Evolutionary conservation across 73 alveolate genomes (phyloP).

Genomic region (Paramecium primaurelia): DNA sequence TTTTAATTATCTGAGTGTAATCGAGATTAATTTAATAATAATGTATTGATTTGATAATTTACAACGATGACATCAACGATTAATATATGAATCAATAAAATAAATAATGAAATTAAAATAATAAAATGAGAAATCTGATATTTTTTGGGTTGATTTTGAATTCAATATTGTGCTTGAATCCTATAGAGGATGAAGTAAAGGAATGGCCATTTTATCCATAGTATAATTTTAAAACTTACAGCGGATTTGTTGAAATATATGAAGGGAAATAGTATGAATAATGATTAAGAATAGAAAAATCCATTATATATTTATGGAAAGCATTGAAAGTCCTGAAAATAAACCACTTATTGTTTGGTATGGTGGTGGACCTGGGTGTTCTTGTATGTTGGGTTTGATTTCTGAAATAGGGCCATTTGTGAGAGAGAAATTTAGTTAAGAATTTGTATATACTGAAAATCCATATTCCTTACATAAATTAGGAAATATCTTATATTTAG

Average conservation of each 20-base stretch:
- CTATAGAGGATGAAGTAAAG: not conserved
- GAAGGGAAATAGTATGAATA: not conserved
- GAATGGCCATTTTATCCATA: constrained; percentile 12
- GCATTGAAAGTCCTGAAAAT: constrained; percentile 68
- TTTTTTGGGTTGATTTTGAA: not conserved
- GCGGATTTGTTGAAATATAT: not conserved
- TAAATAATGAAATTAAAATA: not conserved
- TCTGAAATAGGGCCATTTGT: constrained; percentile 85
- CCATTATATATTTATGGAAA: constrained; percentile 65
- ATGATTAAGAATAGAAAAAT: not conserved
- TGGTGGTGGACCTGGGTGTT: constrained; percentile 94
- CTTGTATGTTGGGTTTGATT: constrained; percentile 78
- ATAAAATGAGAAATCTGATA: not conserved
- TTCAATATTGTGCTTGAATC: not conserved
- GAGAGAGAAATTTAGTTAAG: constrained; percentile 63
- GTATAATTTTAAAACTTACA: not conserved
- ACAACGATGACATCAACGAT: constrained; percentile 1
- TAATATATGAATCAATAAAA: not conserved
- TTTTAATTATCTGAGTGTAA: not conserved
- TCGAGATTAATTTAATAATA: not conserved
- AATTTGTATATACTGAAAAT: constrained; percentile 53
- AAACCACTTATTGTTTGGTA: constrained; percentile 80
- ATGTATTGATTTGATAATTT: not conserved
- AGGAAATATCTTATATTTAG: constrained; percentile 83
- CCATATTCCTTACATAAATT: constrained; percentile 88